Evolutionary conservation across 352 stramenopile genomes (phyloP).

Genomic region (Globisporangium paroecandrum): DNA sequence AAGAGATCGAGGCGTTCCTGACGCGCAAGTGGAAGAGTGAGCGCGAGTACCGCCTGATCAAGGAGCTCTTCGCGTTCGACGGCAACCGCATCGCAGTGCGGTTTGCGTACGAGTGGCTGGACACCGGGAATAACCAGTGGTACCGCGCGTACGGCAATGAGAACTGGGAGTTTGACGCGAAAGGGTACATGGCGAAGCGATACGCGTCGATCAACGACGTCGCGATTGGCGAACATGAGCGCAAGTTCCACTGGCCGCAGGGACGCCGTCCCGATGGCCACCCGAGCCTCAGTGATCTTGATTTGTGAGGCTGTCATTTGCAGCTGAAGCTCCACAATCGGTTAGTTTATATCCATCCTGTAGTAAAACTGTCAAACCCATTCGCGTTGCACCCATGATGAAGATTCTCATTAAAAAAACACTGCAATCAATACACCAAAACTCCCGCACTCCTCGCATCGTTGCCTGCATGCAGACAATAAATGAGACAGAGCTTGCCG

Average conservation of each 20-base stretch:
- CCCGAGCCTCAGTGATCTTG: conserved; percentile 33
- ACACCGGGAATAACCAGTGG: conserved; percentile 55
- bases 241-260: conserved; percentile 60
- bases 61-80: conserved; percentile 83
- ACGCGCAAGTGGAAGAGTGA: conserved; percentile 71
- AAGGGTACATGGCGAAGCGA: conserved; percentile 81
- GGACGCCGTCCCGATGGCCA: conserved; percentile 49
- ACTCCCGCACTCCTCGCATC: too few species aligned
- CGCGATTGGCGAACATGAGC: conserved; percentile 61
- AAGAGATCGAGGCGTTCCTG: conserved; percentile 79
- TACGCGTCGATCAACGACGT: conserved; percentile 89
- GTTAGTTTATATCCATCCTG: not conserved
- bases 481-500: too few species aligned
- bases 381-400: too few species aligned
- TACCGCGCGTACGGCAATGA: conserved; percentile 86
- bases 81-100: conserved; percentile 85
- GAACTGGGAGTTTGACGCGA: conserved; percentile 86
- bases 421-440: too few species aligned
- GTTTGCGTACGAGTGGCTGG: conserved; percentile 85
- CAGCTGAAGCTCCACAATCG: too few species aligned
- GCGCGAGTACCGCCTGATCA: conserved; percentile 86
- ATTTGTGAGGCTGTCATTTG: conserved; percentile 18
- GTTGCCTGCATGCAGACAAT: too few species aligned
- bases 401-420: too few species aligned
- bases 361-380: not conserved